Base-by-base conservation (phyloP, 2,329 filamentous ascomycete genomes). In the Microdochium nivale region DNA sequence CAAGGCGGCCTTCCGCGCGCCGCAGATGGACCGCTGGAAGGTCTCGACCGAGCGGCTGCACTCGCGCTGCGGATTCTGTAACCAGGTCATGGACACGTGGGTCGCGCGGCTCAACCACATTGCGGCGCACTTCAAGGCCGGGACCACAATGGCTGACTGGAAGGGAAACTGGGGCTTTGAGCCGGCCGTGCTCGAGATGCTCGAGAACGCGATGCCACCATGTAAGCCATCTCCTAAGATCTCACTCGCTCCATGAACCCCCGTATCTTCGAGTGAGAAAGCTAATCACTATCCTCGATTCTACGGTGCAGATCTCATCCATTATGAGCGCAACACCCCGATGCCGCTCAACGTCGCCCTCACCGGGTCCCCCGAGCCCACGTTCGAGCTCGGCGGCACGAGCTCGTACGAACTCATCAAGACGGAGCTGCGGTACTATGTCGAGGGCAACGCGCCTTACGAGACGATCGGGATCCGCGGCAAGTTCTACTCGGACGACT, bases 261-360 rank as follows among this genome's bases (percentile, higher is more conserved):
- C n/a, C n/a, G n/a, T n/a, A n/a, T n/a, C n/a, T n/a, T n/a, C n/a
- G n/a, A n/a, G n/a, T n/a, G n/a, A n/a, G n/a, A n/a, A n/a, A 44
- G 33, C 40, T 44, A 23, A 44, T 19, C 3, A 11, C 4, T 5
- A 19, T 55, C 52, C 47, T 49, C n/a, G n/a, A n/a, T n/a, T n/a
- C n/a, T n/a, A n/a, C n/a, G n/a, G n/a, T n/a, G 62, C 64, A 83
- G 79, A 84, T 70, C 72, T 84, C 52, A 84, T 84, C 70, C 78
- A 84, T 63, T 70, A 81, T 66, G 81, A 84, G 62, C 73, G 80
- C 62, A 78, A 77, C 43, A 76, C 74, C 14, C 77, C 79, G 10
- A 64, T 77, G 47, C 80, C 80, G 24, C 83, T 71, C 60, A 67
- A 44, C 21, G 40, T 44, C 16, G 40, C 40, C 3, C 19, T 44